phyloP scores from a whole-genome alignment of 2,329 filamentous ascomycete species.

The Penicillium decumbens region DNA sequence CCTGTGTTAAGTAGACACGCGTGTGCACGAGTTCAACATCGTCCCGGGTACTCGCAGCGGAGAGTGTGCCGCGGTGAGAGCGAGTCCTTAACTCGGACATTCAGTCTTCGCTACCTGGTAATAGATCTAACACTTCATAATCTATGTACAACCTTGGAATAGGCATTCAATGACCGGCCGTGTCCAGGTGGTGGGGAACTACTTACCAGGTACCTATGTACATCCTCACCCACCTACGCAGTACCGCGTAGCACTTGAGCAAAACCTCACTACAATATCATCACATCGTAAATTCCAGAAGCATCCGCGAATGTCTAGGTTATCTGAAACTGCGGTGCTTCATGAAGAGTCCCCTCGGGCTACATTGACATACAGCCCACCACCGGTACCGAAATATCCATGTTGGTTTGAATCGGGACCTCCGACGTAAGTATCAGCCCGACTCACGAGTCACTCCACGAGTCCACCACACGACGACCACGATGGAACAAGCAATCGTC shows the following conservation, averaged over 20 bases:
- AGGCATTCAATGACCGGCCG: no score
- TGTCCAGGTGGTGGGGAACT: neutral
- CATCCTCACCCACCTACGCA: neutral
- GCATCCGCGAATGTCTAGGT: neutral
- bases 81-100: neutral
- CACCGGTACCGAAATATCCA: neutral
- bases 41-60: slow-evolving; percentile 1
- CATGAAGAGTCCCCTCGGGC: neutral
- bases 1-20: neutral
- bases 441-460: neutral
- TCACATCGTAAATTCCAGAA: neutral
- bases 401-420: neutral
- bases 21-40: neutral
- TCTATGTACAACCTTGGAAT: no score
- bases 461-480: neutral
- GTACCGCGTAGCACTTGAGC: neutral
- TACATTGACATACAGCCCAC: neutral
- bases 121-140: neutral
- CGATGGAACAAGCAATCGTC: neutral
- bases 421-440: neutral
- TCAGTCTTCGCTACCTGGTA: neutral
- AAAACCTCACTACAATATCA: neutral
- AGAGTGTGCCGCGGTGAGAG: neutral
- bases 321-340: neutral
- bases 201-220: neutral